Evolutionary conservation across 257 asterid species (phyloP), one percentile per base, ranked within the genome.

Genomic region (Nyctanthes arbortristis): DNA sequence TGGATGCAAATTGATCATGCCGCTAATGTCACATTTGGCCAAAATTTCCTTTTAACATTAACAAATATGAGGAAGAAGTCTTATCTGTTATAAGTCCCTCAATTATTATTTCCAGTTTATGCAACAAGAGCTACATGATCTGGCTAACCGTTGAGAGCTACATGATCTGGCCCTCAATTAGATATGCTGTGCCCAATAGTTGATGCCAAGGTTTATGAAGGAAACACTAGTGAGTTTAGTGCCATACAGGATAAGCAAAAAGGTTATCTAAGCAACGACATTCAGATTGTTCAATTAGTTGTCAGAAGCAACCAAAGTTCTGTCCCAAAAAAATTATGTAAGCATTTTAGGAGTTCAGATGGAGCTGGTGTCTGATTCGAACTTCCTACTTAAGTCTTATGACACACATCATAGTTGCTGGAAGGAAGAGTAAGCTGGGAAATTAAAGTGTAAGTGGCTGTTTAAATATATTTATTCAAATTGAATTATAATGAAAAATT

Each of bases 1-100:
- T 45, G 60, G 61, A 39, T 63, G 55, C 36, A 16, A 35, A 11
- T 35, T 16, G 56, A 65, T 65, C 59, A 16, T 35, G 55, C 31
- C 25, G 2, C 52, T 7, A 32, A 18, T 24, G 22, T 66, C 24
- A 5, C 24, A 31, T 52, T 52, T 52, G 31, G 16, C 16, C 5
- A 2, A 22, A 20, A 25, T 24, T 66, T 31, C 6, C 9, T 66
- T 32, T n/a, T 66, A 52, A 32, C 49, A 22, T 66, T 66, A 28
- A 31, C 32, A 47, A 49, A 30, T 49, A 30, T 49, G 52, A 30
- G 37, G 8, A 59, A 22, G 31, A 40, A 37, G 56, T 39, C 30
- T 52, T 64, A 64, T 10, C 39, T 14, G n/a, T 63, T 40, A 40
- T 28, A 9, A 64, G 58, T 27, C 32, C n/a, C 39, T 58, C 16